phyloP scores from a whole-genome alignment of 192 early-diverging fungal genomes.

The Coemansia sp. region DNA sequence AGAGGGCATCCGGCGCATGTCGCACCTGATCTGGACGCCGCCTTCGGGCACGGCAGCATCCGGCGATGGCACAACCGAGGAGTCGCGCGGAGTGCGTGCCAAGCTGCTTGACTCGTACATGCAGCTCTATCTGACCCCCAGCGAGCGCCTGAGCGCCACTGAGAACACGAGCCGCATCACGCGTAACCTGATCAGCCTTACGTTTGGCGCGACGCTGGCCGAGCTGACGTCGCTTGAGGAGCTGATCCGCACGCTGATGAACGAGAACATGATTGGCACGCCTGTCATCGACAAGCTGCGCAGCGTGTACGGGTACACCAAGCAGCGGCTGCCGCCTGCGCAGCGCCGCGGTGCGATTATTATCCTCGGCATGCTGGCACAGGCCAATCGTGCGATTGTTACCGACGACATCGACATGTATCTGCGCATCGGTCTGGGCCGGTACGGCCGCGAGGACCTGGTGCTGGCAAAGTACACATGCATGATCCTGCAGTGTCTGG shows the following conservation, averaged over 20 bases:
- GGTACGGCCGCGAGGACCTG: conserved; percentile 77
- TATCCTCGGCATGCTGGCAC: conserved; percentile 91
- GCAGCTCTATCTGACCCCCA: conserved; percentile 72
- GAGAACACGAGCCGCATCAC: conserved; percentile 58
- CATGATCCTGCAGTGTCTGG: conserved; percentile 86
- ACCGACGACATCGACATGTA: conserved; percentile 83
- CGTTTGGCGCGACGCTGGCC: conserved; percentile 81
- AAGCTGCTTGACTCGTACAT: conserved; percentile 78
- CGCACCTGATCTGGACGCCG: conserved; percentile 90
- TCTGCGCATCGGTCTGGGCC: conserved; percentile 81
- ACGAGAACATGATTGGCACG: conserved; percentile 60
- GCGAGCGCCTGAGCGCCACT: conserved; percentile 29
- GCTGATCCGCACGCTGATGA: conserved; percentile 76
- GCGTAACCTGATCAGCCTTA: conserved; percentile 64
- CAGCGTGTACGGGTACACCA: conserved; percentile 69
- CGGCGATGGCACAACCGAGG: conserved; percentile 51
- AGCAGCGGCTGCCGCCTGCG: conserved; percentile 61
- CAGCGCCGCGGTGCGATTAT: conserved; percentile 89
- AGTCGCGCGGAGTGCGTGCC: conserved; percentile 67
- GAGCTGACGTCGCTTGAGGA: conserved; percentile 96
- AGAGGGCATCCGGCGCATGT: conserved; percentile 90
- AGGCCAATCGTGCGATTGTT: conserved; percentile 78
- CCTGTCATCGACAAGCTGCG: conserved; percentile 79
- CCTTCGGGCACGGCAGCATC: conserved; percentile 36
- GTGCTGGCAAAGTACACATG: conserved; percentile 87